Conservation (phyloP, 768 basidiomycete genomes). For the Termitomyces eurrhizus region DNA sequence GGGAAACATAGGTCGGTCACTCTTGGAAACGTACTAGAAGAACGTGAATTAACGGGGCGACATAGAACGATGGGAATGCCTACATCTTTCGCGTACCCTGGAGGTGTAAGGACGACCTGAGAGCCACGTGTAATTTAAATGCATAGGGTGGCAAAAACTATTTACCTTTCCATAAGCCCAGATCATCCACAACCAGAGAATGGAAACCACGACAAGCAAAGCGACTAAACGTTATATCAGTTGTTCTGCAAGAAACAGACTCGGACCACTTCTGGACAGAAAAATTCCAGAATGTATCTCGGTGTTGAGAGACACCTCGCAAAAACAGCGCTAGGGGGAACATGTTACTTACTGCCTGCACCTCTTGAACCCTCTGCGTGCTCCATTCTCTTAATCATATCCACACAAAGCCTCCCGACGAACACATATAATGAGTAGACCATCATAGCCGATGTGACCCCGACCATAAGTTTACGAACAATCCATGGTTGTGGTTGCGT, state of each 20-base stretch:
- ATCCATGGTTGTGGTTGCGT: constrained; percentile 69
- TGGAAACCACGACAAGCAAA: constrained; percentile 56
- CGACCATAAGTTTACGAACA: constrained; percentile 63
- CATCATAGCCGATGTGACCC: constrained; percentile 54
- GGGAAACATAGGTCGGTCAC: constrained; percentile 24
- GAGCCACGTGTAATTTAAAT: not conserved
- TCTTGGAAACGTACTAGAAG: constrained; percentile 23
- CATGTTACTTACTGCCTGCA: constrained; percentile 60
- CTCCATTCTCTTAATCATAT: constrained; percentile 53
- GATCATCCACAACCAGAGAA: constrained; percentile 65
- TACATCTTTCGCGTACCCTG: constrained; percentile 68
- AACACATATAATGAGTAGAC: constrained; percentile 78
- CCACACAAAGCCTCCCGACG: constrained; percentile 63
- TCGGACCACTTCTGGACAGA: not conserved
- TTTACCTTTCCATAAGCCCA: constrained; percentile 77
- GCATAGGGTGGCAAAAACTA: not conserved
- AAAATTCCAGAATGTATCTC: not conserved
- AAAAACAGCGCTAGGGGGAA: not conserved
- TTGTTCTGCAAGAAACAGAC: not conserved
- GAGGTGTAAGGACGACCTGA: constrained; percentile 62
- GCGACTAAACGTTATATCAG: constrained; percentile 44
- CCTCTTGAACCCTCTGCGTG: constrained; percentile 43
- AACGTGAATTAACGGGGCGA: not conserved
- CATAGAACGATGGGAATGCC: constrained; percentile 16
- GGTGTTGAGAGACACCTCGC: not conserved